Percentiles rank a stretch among this genome's conserved stretches.
Conservation (phyloP, 2,329 filamentous ascomycete species). For the Cladosporium sp. region DNA sequence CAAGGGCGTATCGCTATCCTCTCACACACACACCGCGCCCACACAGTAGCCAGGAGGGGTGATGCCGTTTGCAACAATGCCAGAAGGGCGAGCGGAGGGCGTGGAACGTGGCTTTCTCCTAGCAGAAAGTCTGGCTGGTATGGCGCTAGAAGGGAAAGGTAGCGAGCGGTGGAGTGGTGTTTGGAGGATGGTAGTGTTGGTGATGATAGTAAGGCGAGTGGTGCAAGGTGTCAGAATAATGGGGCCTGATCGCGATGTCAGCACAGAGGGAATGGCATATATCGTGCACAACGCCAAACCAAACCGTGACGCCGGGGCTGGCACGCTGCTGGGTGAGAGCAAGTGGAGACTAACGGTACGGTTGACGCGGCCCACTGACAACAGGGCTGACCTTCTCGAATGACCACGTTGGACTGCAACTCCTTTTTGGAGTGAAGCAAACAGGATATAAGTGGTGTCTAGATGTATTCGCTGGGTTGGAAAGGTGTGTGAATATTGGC, state of each 20-base stretch:
- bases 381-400: too few relatives aligned
- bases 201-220: background rate
- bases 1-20: background rate
- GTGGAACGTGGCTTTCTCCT: slow-evolving; percentile 9
- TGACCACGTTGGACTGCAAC: too few relatives aligned
- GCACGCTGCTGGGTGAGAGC: background rate
- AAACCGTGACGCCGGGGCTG: background rate
- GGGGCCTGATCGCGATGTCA: background rate
- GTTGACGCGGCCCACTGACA: background rate
- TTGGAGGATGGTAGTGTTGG: background rate
- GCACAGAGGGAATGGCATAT: background rate
- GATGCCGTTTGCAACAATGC: background rate
- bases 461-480: too few relatives aligned
- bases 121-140: background rate
- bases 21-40: slow-evolving; percentile 3
- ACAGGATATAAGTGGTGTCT: too few relatives aligned
- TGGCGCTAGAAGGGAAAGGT: background rate
- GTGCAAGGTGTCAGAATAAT: background rate
- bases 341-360: background rate
- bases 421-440: too few relatives aligned
- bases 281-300: background rate
- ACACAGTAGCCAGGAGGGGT: slow-evolving; percentile 8
- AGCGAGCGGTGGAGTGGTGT: background rate
- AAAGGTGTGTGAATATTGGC: too few relatives aligned
- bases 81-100: background rate